These are phyloP conservation scores for Phytopythium aichiense DNA, from an alignment of 352 stramenopile genomes.

Conservation along the genomic window DNA sequence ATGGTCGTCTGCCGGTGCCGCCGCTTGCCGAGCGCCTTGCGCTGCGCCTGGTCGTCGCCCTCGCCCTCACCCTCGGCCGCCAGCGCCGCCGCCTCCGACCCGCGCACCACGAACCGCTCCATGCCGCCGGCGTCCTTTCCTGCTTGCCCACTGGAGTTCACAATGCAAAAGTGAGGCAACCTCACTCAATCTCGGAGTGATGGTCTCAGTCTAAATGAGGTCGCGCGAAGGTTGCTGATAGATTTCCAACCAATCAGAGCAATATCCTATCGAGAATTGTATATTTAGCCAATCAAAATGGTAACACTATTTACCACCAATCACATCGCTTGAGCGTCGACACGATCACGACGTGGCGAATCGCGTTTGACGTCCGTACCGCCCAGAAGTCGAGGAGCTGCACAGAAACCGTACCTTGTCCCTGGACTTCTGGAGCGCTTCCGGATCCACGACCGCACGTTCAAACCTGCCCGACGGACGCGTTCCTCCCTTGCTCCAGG, in stretches of 20 bases:
- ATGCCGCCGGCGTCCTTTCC: slow-evolving; percentile 18
- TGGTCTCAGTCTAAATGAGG: neutral
- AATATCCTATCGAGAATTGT: too few relatives aligned
- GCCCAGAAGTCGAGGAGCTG: neutral
- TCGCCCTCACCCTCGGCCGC: slow-evolving; percentile 11
- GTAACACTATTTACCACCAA: neutral
- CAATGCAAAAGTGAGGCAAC: neutral
- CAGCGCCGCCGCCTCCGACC: slow-evolving; percentile 34
- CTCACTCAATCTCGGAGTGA: neutral
- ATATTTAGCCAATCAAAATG: neutral
- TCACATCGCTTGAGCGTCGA: neutral
- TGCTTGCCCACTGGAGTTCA: neutral
- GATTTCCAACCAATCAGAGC: neutral
- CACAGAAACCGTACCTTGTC: neutral
- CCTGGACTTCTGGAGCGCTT: neutral
- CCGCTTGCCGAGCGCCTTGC: slow-evolving; percentile 16
- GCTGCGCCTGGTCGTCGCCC: slow-evolving; percentile 10
- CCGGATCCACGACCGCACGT: neutral
- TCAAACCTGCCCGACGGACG: neutral
- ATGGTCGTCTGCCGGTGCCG: slow-evolving; percentile 62
- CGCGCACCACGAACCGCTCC: slow-evolving; percentile 62
- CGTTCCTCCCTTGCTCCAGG: neutral
- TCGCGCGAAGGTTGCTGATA: slow-evolving; percentile 20
- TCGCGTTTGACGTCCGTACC: neutral
- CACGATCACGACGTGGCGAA: neutral